Conservation (phyloP, 2,329 filamentous ascomycete genomes). For the Spiromastix sp. region DNA sequence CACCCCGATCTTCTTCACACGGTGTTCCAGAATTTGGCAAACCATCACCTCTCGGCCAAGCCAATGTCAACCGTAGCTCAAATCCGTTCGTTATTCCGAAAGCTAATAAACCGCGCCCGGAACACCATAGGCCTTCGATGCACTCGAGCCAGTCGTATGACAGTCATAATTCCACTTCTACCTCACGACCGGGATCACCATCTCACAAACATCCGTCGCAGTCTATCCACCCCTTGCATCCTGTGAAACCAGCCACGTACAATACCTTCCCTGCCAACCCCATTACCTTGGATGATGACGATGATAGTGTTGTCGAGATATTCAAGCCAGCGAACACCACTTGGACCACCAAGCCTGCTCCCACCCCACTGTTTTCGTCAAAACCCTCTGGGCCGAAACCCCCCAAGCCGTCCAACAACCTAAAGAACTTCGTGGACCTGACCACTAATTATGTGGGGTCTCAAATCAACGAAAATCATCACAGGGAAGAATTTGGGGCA, state of each 20-base stretch:
- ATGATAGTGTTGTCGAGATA: constrained; percentile 33
- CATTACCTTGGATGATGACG: constrained; percentile 15
- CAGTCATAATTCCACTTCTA: neutral
- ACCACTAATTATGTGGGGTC: constrained; percentile 36
- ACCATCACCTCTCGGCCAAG: constrained; percentile 42
- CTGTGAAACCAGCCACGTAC: constrained; percentile 11
- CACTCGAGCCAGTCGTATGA: neutral
- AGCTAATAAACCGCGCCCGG: constrained; percentile 36
- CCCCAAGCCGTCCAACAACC: constrained; percentile 33
- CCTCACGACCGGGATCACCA: neutral
- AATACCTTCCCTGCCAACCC: constrained; percentile 29
- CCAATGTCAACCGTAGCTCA: constrained; percentile 17
- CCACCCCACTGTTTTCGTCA: constrained; percentile 45
- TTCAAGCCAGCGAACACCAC: constrained; percentile 39
- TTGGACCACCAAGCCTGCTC: constrained; percentile 40
- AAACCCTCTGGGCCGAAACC: constrained; percentile 28
- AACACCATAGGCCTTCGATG: constrained; percentile 36
- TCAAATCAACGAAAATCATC: constrained; percentile 38
- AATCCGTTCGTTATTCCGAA: constrained; percentile 43
- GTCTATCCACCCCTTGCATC: constrained; percentile 1
- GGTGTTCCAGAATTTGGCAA: constrained; percentile 44
- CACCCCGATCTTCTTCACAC: constrained; percentile 13
- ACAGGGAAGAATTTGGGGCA: constrained; percentile 41
- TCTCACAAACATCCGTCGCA: too few relatives aligned
- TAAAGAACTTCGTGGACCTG: constrained; percentile 40